Evolutionary conservation across 192 early-diverging fungal genomes (phyloP).

Genomic region (Entrophospora sp.): DNA sequence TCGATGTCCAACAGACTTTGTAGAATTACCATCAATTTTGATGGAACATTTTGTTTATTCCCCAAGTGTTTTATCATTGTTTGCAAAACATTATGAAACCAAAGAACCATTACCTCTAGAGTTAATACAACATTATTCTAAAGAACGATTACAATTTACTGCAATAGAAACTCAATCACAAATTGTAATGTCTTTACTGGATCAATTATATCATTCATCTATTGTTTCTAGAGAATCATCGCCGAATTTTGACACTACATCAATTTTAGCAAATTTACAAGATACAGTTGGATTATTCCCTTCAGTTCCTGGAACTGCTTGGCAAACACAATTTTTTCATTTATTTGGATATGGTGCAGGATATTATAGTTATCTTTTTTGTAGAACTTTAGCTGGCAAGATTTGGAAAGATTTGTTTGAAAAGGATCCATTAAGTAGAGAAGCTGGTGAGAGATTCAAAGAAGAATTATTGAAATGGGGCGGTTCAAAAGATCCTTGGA

Average conservation of each 20-base stretch:
- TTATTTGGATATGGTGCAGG: slow-evolving; percentile 84
- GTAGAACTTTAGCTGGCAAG: slow-evolving; percentile 66
- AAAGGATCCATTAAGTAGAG: slow-evolving; percentile 49
- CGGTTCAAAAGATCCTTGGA: slow-evolving; percentile 88
- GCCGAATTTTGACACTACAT: slow-evolving; percentile 44
- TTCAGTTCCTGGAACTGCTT: slow-evolving; percentile 61
- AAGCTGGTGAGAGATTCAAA: slow-evolving; percentile 57
- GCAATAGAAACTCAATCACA: slow-evolving; percentile 80
- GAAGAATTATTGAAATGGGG: slow-evolving; percentile 83
- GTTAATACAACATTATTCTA: slow-evolving; percentile 42
- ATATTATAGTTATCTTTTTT: slow-evolving; percentile 95
- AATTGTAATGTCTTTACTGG: slow-evolving; percentile 83
- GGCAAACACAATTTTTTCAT: slow-evolving; percentile 90
- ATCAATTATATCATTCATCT: slow-evolving; percentile 80
- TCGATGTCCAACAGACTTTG: slow-evolving; percentile 90
- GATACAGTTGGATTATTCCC: slow-evolving; percentile 56
- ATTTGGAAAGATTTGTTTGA: slow-evolving; percentile 69
- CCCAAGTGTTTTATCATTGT: slow-evolving; percentile 59
- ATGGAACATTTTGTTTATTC: slow-evolving; percentile 86
- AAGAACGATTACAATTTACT: slow-evolving; percentile 47
- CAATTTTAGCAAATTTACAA: slow-evolving; percentile 53
- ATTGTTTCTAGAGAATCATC: slow-evolving; percentile 31
- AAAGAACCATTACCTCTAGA: slow-evolving; percentile 48
- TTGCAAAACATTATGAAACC: slow-evolving; percentile 71
- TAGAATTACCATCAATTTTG: slow-evolving; percentile 93